phyloP scores from a whole-genome alignment of 2,329 filamentous ascomycete genomes.

The Trichoderma sp. region DNA sequence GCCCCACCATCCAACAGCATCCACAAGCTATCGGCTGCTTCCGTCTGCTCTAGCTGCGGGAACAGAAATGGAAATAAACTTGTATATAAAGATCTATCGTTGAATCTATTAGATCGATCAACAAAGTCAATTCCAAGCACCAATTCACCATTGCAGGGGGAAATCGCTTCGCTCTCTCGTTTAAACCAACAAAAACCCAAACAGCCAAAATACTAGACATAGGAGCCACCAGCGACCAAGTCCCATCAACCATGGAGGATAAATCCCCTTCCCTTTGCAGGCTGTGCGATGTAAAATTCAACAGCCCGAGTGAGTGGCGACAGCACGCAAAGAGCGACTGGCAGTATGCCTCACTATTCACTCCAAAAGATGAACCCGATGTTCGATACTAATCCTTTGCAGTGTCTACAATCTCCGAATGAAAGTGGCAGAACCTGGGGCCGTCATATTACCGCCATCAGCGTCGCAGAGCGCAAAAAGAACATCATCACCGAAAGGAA shows the following conservation, averaged over 20 bases:
- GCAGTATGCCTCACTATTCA: constrained; percentile 28
- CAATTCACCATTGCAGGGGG: background rate
- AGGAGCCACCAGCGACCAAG: constrained; percentile 1
- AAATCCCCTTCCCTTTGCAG: constrained; percentile 30
- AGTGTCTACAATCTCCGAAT: constrained; percentile 33
- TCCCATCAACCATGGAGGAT: constrained; percentile 7
- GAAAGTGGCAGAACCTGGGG: constrained; percentile 29
- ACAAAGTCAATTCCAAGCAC: background rate
- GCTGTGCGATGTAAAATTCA: constrained; percentile 29
- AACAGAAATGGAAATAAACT: background rate
- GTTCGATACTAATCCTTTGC: background rate
- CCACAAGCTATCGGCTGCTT: background rate
- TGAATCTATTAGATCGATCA: background rate
- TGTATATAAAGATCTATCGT: constrained; percentile 5
- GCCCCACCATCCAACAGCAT: background rate
- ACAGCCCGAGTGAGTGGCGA: constrained; percentile 28
- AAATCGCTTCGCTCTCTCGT: background rate
- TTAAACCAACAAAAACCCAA: background rate
- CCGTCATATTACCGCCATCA: constrained; percentile 24
- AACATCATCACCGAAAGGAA: constrained; percentile 6
- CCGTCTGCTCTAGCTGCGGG: background rate
- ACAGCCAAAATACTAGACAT: constrained; percentile 14
- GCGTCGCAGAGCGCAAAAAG: constrained; percentile 9
- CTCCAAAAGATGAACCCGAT: background rate
- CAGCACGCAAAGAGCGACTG: constrained; percentile 32